Conservation (phyloP, 495 filamentous ascomycete species). For the Trichoderma orchidacearum region DNA sequence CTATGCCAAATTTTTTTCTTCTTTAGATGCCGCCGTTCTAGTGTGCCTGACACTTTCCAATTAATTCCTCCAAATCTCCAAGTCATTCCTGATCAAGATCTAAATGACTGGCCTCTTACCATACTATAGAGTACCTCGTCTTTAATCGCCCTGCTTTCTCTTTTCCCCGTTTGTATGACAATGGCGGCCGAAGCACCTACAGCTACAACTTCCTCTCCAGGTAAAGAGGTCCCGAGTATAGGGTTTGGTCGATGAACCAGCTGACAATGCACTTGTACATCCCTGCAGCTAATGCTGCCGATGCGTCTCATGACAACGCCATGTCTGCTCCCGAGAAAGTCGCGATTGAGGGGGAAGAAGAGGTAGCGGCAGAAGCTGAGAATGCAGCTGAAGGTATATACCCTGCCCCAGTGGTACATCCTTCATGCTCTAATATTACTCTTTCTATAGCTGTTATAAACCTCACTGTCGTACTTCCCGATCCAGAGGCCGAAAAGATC, state of each 20-base stretch:
- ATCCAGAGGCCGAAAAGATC: neutral
- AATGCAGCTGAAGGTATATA: neutral
- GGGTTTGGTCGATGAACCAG: neutral
- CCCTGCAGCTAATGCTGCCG: neutral
- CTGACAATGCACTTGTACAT: neutral
- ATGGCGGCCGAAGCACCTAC: neutral
- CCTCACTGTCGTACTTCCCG: conserved; percentile 1
- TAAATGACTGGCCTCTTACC: neutral
- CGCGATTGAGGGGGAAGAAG: neutral
- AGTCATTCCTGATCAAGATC: neutral
- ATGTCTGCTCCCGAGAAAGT: neutral
- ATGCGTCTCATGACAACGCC: neutral
- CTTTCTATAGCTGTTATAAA: neutral
- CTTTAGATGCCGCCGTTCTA: neutral
- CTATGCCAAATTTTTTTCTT: conserved; percentile 1
- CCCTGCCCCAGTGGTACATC: neutral
- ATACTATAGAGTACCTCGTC: neutral
- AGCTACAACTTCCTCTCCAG: neutral
- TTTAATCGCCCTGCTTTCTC: neutral
- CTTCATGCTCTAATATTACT: neutral
- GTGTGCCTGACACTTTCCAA: neutral
- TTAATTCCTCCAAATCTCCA: neutral
- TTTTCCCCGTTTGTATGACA: neutral
- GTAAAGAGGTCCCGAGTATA: neutral
- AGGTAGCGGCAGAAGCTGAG: neutral